Conservation (phyloP, 1,284 basidiomycete genomes). For the Sanghuangporus sanghuang region DNA sequence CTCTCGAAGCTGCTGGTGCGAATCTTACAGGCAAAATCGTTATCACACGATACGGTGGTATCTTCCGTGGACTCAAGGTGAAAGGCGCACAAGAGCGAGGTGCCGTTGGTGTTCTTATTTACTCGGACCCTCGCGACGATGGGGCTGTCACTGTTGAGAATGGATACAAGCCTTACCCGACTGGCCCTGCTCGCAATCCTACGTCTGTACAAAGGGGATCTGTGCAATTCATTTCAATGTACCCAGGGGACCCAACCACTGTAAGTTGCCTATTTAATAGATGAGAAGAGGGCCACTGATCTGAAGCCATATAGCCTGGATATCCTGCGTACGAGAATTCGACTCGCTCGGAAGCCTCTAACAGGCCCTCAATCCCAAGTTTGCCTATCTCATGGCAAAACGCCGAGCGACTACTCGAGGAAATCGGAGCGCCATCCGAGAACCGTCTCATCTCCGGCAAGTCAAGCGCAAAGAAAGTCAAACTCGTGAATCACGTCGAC, state of each 20-base stretch:
- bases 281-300: neutral
- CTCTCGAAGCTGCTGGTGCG: constrained; percentile 54
- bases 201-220: constrained; percentile 83
- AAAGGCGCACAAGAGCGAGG: constrained; percentile 83
- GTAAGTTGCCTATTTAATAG: neutral
- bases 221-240: constrained; percentile 77
- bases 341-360: constrained; percentile 61
- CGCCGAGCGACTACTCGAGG: constrained; percentile 54
- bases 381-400: constrained; percentile 73
- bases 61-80: constrained; percentile 84
- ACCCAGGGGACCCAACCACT: constrained; percentile 85
- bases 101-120: constrained; percentile 73
- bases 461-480: constrained; percentile 42
- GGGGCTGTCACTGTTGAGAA: constrained; percentile 77
- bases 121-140: constrained; percentile 87
- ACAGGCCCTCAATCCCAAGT: constrained; percentile 81
- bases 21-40: constrained; percentile 79
- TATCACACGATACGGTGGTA: constrained; percentile 76
- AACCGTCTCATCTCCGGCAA: constrained; percentile 41
- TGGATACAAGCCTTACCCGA: constrained; percentile 74
- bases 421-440: constrained; percentile 39
- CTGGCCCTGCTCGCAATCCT: constrained; percentile 85
- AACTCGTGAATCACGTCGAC: constrained; percentile 68
- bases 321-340: constrained; percentile 84
- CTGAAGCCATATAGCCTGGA: constrained; percentile 47